These are phyloP conservation scores for Aureobasidium sp. DNA, from an alignment of 2,329 filamentous ascomycete species.

Conservation along the genomic window DNA sequence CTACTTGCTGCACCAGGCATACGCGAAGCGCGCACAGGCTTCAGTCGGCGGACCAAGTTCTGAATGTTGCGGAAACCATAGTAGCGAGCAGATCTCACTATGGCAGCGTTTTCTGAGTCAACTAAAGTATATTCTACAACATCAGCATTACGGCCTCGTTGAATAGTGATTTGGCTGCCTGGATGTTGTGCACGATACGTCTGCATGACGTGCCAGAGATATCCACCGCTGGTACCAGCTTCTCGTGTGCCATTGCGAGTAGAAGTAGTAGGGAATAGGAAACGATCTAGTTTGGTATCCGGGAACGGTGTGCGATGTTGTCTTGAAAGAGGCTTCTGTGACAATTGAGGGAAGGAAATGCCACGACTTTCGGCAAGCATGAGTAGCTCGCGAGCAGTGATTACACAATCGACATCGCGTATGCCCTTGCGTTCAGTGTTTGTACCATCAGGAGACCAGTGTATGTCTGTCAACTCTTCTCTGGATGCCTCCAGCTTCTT, in stretches of 20 bases:
- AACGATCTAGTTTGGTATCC: conserved; percentile 60
- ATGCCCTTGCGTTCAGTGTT: conserved; percentile 45
- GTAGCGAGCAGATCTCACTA: conserved; percentile 80
- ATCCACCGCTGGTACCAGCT: conserved; percentile 77
- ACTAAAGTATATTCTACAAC: conserved; percentile 77
- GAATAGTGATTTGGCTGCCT: conserved; percentile 62
- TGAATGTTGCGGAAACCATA: conserved; percentile 99
- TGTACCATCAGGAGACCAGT: conserved; percentile 50
- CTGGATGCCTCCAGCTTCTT: conserved; percentile 97
- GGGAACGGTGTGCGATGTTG: conserved; percentile 57
- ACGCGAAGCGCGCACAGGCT: conserved; percentile 68
- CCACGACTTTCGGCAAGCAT: conserved; percentile 77
- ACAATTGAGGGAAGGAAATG: conserved; percentile 66
- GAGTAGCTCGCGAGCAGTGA: conserved; percentile 89
- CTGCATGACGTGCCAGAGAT: conserved; percentile 76
- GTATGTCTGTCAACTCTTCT: conserved; percentile 76
- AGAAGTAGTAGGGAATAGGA: conserved; percentile 57
- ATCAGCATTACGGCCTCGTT: conserved; percentile 79
- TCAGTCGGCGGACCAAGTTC: conserved; percentile 87
- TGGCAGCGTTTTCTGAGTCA: conserved; percentile 34
- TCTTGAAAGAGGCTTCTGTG: conserved; percentile 48
- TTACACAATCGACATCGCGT: conserved; percentile 93
- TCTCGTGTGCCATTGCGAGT: conserved; percentile 37
- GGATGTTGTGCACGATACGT: conserved; percentile 64
- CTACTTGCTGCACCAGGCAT: conserved; percentile 66